A percentile compares a stretch with the other conserved stretches of the same genome.
phyloP scores from a whole-genome alignment of 2,329 filamentous ascomycete genomes.

The Hortaea werneckii region DNA sequence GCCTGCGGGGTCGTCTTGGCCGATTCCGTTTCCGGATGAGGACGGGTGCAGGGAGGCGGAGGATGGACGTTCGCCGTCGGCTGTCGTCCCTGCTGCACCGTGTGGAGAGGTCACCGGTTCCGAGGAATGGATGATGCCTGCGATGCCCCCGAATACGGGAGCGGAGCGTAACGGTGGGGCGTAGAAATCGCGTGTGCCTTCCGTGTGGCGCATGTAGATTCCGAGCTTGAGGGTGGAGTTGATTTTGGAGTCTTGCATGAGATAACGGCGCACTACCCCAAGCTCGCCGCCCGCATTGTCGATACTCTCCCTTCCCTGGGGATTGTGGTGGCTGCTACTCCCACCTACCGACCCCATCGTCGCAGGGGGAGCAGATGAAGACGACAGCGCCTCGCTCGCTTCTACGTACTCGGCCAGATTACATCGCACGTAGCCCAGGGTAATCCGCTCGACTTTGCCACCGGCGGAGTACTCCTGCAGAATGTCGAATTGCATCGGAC shows the following conservation, averaged over 20 bases:
- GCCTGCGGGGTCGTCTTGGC: background rate
- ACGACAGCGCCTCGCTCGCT: constrained; percentile 49
- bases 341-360: constrained; percentile 5
- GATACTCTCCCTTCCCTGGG: background rate
- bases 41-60: background rate
- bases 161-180: constrained; percentile 64
- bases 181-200: constrained; percentile 77
- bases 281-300: constrained; percentile 24
- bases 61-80: background rate
- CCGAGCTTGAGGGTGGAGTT: constrained; percentile 80
- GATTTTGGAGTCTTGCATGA: constrained; percentile 97
- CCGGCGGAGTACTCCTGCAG: constrained; percentile 71
- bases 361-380: constrained; percentile 25
- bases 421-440: constrained; percentile 67
- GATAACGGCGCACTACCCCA: constrained; percentile 69
- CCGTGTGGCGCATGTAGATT: constrained; percentile 67
- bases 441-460: constrained; percentile 63
- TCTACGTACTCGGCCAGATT: constrained; percentile 93
- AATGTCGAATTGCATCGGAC: constrained; percentile 74
- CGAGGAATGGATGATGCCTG: constrained; percentile 61
- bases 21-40: constrained; percentile 1
- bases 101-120: constrained; percentile 10
- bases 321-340: background rate
- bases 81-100: background rate
- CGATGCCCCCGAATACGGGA: constrained; percentile 88